These are phyloP conservation scores for Clonostachys solani DNA, from an alignment of 2,329 filamentous ascomycete species.

Conservation along the genomic window DNA sequence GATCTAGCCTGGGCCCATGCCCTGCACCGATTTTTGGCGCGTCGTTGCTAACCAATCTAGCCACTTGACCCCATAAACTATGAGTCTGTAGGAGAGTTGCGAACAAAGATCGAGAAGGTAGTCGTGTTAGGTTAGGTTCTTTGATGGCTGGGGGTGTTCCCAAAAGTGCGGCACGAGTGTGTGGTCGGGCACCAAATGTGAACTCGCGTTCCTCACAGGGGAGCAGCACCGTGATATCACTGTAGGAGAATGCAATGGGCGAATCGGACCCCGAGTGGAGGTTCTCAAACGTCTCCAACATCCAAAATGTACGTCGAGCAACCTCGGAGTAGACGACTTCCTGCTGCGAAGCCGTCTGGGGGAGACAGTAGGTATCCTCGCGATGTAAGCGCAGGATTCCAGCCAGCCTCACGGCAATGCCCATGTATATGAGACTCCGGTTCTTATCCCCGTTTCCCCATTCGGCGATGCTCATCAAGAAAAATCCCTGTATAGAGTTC, in stretches of 20 bases:
- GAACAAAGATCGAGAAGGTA: slow-evolving; percentile 19
- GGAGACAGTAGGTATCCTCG: slow-evolving; percentile 25
- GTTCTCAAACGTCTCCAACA: slow-evolving; percentile 28
- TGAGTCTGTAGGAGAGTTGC: slow-evolving; percentile 29
- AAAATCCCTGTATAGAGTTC: slow-evolving; percentile 21
- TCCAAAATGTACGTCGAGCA: slow-evolving; percentile 29
- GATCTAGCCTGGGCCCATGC: slow-evolving; percentile 20
- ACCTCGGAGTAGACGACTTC: slow-evolving; percentile 23
- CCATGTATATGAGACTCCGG: slow-evolving; percentile 30
- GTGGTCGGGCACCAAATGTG: slow-evolving; percentile 21
- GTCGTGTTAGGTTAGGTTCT: background rate
- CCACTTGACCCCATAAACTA: slow-evolving; percentile 27
- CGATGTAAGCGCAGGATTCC: slow-evolving; percentile 25
- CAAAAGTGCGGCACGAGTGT: slow-evolving; percentile 19
- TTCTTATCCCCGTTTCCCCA: slow-evolving; percentile 24
- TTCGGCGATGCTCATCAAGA: slow-evolving; percentile 21
- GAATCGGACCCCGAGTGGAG: slow-evolving; percentile 26
- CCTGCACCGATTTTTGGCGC: slow-evolving; percentile 3
- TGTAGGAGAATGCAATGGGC: slow-evolving; percentile 21
- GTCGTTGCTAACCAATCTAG: slow-evolving; percentile 14
- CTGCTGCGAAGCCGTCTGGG: slow-evolving; percentile 13
- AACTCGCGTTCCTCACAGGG: slow-evolving; percentile 31
- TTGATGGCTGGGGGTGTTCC: slow-evolving; percentile 20
- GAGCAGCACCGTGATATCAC: slow-evolving; percentile 26
- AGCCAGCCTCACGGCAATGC: slow-evolving; percentile 27